Conservation (phyloP, 2,329 filamentous ascomycete species). For the Aureobasidium sp. region DNA sequence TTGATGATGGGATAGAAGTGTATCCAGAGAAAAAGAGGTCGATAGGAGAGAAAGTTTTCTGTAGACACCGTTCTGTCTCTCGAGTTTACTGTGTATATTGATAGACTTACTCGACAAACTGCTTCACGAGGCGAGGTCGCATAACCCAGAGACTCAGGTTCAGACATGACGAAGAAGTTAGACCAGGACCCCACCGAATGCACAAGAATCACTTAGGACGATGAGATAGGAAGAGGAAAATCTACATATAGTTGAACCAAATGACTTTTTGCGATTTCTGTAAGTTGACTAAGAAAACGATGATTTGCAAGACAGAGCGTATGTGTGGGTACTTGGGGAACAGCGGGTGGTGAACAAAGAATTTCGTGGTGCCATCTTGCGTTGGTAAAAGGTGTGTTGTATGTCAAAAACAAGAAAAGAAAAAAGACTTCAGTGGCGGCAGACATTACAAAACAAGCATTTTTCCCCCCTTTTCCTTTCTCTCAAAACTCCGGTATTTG, state of each 20-base stretch:
- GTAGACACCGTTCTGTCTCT: too few species aligned
- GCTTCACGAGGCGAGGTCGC: too few species aligned
- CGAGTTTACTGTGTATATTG: too few species aligned
- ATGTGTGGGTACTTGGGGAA: background rate
- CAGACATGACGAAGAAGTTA: too few species aligned
- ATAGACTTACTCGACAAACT: too few species aligned
- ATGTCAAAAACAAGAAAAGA: conserved; percentile 10
- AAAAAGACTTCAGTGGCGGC: background rate
- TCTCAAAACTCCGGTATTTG: conserved; percentile 6
- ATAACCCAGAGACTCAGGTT: too few species aligned
- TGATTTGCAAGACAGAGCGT: background rate
- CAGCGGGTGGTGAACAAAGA: background rate
- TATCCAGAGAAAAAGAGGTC: too few species aligned
- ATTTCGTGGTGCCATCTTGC: conserved; percentile 3
- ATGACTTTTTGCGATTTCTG: conserved; percentile 11
- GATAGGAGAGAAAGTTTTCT: too few species aligned
- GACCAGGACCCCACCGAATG: too few species aligned
- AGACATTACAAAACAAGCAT: conserved; percentile 16
- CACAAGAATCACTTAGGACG: background rate
- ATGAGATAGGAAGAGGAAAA: too few species aligned
- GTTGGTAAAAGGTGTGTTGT: background rate
- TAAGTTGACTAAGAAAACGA: background rate
- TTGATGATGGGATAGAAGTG: too few species aligned
- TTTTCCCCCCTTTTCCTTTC: background rate
- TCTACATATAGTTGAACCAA: background rate